These are phyloP conservation scores for Urtica urens DNA, from an alignment of 306 rosid genomes.

Conservation along the genomic window DNA sequence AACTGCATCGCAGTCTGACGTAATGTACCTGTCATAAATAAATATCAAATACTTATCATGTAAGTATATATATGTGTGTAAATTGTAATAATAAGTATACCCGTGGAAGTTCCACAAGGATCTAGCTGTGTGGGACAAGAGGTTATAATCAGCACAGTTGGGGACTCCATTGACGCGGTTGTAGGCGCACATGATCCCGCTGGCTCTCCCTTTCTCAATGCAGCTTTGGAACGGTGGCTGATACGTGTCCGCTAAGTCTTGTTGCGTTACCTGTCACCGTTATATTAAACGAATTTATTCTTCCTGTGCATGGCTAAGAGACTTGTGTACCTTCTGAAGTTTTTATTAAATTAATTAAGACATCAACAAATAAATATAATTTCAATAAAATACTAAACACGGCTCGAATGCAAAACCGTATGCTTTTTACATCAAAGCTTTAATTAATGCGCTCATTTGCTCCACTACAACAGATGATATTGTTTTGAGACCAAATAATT, in stretches of 20 bases:
- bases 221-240: constrained; percentile 89
- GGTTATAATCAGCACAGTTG: constrained; percentile 65
- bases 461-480: too few species aligned
- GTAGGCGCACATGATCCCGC: constrained; percentile 92
- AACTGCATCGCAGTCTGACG: constrained; percentile 89
- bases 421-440: too few species aligned
- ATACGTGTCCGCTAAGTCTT: constrained; percentile 78
- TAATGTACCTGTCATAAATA: constrained; percentile 77
- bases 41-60: neutral
- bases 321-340: too few species aligned
- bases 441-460: too few species aligned
- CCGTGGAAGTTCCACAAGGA: constrained; percentile 66
- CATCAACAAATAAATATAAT: too few species aligned
- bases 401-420: too few species aligned
- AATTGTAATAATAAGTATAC: constrained; percentile 12
- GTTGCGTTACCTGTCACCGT: constrained; percentile 72
- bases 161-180: constrained; percentile 85
- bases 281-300: too few species aligned
- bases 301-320: too few species aligned
- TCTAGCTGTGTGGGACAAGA: constrained; percentile 49
- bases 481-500: too few species aligned
- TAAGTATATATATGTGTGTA: too few species aligned
- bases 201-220: constrained; percentile 52
- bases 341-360: too few species aligned
- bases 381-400: too few species aligned